phyloP scores from a whole-genome alignment of 2,329 filamentous ascomycete species.

The Pezicula neosporulosa region DNA sequence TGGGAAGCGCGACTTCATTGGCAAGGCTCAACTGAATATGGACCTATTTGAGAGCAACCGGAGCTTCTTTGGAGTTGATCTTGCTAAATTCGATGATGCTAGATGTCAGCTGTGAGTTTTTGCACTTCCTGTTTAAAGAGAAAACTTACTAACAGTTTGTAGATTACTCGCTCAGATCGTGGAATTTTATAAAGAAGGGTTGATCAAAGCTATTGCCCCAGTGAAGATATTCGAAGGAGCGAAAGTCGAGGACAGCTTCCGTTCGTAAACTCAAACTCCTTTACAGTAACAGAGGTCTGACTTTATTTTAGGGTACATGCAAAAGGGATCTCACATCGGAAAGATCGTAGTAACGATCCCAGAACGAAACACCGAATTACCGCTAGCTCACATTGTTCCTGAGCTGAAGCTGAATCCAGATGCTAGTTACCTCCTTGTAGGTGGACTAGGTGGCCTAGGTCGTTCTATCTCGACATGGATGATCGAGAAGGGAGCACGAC shows the following conservation, averaged over 20 bases:
- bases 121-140: neutral
- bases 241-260: neutral
- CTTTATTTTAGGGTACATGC: constrained; percentile 25
- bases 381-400: neutral
- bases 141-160: neutral
- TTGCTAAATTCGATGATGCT: neutral
- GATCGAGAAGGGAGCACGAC: constrained; percentile 31
- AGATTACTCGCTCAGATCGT: constrained; percentile 9
- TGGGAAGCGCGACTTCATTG: constrained; percentile 28
- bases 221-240: neutral
- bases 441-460: constrained; percentile 40
- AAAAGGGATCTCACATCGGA: constrained; percentile 36
- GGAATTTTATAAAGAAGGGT: neutral
- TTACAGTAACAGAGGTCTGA: too few relatives aligned
- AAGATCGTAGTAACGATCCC: constrained; percentile 31
- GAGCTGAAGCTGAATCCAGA: constrained; percentile 8
- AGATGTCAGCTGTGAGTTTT: constrained; percentile 3
- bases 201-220: neutral
- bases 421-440: constrained; percentile 34
- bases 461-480: constrained; percentile 33
- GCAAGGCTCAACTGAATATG: constrained; percentile 26
- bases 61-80: constrained; percentile 35
- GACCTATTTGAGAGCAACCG: constrained; percentile 32
- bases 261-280: neutral
- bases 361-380: neutral